These are phyloP conservation scores for Solanum bukasovii DNA, from an alignment of 257 asterid genomes.

Conservation along the genomic window DNA sequence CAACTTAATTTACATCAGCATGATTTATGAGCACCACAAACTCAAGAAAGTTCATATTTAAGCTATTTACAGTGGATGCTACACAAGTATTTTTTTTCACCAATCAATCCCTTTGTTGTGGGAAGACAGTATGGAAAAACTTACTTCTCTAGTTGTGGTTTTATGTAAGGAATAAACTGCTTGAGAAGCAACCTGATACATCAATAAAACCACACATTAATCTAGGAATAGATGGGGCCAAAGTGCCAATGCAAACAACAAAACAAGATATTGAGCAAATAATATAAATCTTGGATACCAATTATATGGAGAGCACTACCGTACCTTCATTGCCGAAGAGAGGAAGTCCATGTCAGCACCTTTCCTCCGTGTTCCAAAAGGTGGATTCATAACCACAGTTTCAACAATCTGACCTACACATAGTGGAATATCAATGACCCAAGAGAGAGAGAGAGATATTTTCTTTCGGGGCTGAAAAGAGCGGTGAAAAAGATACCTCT, in stretches of 20 bases:
- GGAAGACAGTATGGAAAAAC: background rate
- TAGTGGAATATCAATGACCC: background rate
- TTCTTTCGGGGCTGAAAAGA: background rate
- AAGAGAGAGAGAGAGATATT: background rate
- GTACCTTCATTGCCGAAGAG: slow-evolving; percentile 64
- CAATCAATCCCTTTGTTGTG: background rate
- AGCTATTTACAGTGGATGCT: background rate
- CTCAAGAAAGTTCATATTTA: background rate
- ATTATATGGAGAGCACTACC: background rate
- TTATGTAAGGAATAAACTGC: slow-evolving; percentile 97
- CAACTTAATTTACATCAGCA: background rate
- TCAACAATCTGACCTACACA: slow-evolving; percentile 49
- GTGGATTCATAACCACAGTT: slow-evolving; percentile 95
- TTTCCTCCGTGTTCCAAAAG: slow-evolving; percentile 92
- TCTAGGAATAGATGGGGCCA: background rate
- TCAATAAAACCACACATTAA: slow-evolving; percentile 2
- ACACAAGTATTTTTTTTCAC: background rate
- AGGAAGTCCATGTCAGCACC: slow-evolving; percentile 97
- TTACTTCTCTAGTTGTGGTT: slow-evolving; percentile 90
- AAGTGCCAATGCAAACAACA: background rate
- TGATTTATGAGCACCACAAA: background rate
- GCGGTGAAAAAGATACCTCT: slow-evolving; percentile 39
- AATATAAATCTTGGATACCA: background rate
- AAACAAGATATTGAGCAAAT: background rate
- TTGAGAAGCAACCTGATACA: slow-evolving; percentile 73